phyloP scores from a whole-genome alignment of 1,284 basidiomycete species.

The Inonotus hispidus region DNA sequence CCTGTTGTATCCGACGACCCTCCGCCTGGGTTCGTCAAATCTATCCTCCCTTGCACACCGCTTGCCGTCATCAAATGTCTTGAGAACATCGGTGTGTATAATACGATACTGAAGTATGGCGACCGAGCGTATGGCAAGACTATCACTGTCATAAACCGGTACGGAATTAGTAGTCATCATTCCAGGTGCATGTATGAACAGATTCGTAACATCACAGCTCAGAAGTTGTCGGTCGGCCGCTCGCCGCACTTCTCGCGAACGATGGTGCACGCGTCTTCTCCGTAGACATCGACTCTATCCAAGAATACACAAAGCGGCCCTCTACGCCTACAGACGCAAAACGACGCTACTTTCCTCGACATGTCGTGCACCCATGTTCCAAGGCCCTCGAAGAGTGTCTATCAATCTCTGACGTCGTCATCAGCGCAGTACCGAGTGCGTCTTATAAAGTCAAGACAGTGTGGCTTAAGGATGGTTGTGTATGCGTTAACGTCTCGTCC shows the following conservation, averaged over 20 bases:
- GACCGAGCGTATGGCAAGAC: constrained; percentile 93
- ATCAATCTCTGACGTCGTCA: constrained; percentile 80
- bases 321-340: constrained; percentile 33
- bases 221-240: constrained; percentile 93
- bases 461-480: constrained; percentile 87
- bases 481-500: constrained; percentile 90
- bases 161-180: constrained; percentile 20
- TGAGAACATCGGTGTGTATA: constrained; percentile 90
- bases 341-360: constrained; percentile 72
- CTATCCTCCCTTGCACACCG: constrained; percentile 95
- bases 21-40: constrained; percentile 82
- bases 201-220: constrained; percentile 47
- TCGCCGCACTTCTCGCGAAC: constrained; percentile 91
- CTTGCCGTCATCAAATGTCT: constrained; percentile 95
- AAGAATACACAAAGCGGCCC: constrained; percentile 90
- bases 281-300: constrained; percentile 90
- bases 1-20: constrained; percentile 52
- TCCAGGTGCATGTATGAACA: not conserved
- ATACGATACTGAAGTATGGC: constrained; percentile 86
- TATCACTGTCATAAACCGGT: constrained; percentile 93
- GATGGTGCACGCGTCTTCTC: constrained; percentile 95
- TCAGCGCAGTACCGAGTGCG: constrained; percentile 85
- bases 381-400: constrained; percentile 75
- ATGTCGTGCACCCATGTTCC: constrained; percentile 69
- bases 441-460: constrained; percentile 87